phyloP scores from a whole-genome alignment of 805 yeast species.

The Ogataea allantospora region DNA sequence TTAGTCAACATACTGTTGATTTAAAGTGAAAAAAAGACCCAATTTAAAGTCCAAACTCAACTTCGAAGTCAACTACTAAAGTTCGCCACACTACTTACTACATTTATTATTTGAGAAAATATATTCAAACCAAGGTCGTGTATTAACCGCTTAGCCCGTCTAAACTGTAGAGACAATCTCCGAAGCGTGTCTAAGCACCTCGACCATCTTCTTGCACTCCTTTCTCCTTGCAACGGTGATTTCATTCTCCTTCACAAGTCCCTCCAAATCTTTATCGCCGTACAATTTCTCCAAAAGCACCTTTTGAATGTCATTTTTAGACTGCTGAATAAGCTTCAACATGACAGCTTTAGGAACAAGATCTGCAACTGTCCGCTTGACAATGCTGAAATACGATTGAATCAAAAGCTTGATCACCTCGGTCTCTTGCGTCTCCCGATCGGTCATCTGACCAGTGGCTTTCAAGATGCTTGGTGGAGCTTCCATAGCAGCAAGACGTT shows the following conservation, averaged over 20 bases:
- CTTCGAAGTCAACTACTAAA: not conserved
- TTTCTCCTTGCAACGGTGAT: constrained; percentile 89
- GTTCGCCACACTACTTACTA: constrained; percentile 5
- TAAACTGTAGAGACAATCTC: constrained; percentile 80
- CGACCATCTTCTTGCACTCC: constrained; percentile 95
- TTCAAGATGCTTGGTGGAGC: constrained; percentile 95
- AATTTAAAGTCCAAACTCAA: not conserved
- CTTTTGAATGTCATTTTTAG: constrained; percentile 87
- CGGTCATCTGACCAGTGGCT: constrained; percentile 90
- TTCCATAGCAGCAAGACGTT: constrained; percentile 92
- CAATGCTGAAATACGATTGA: constrained; percentile 86
- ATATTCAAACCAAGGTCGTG: constrained; percentile 7
- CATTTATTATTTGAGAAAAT: constrained; percentile 1
- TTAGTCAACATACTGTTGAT: not conserved
- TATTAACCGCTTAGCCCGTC: not conserved
- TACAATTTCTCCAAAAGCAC: constrained; percentile 85
- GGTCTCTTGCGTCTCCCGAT: constrained; percentile 94
- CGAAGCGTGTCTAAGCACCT: constrained; percentile 82
- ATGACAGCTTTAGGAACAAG: constrained; percentile 93
- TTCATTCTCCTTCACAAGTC: constrained; percentile 88
- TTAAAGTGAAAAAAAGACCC: constrained; percentile 2
- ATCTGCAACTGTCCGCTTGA: constrained; percentile 90
- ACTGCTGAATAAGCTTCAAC: constrained; percentile 82
- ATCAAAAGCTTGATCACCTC: constrained; percentile 94
- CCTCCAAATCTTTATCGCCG: constrained; percentile 68